Base-by-base conservation (phyloP, 805 yeast genomes). In the Candida orba region DNA sequence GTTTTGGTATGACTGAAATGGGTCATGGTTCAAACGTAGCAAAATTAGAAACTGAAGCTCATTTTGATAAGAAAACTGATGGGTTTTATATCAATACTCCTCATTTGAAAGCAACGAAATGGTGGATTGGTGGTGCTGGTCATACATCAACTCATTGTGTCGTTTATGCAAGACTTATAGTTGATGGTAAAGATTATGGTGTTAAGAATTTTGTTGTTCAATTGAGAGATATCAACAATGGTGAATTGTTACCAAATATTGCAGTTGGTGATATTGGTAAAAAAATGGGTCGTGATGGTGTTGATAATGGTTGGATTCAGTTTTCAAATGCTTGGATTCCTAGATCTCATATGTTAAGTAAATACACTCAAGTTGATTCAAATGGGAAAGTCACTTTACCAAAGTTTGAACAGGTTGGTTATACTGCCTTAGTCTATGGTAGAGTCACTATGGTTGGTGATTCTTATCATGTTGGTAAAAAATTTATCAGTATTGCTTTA, bases 81-180 rank as follows among this genome's bases (percentile, higher is more conserved):
- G 78, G 79, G 52, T 85, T 89, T 56, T 60, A 74, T 43, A 79
- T 89, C 53, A 76, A 85, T 60, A 89, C 97, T 14, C 97, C 97
- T 2, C 85, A 89, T 59, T 63, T 85, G 45, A 90, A 93, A 34
- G 96, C 97, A 34, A 89, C 96, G 25, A 89, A 89, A 65, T 89
- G 97, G 96, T 89, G 97, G 97, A 89, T 89, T 55, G 97, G 97
- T 36, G 97, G 97, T 57, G 96, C 96, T 35, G 96, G 96, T 9
- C 95, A 87, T 64, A 81, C 95, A 20, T 88, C 96, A 8, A 87
- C 90, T 29, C 96, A 90, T 66, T 71, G 86, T 23, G 78, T 82
- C 17, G 84, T 79, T 27, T 90, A 81, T 62, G 96, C 96, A 9
- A 73, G 96, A 49, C 72, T 90, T 48, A 76, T 85, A 43, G 87